These are phyloP conservation scores for Lepiota venenata DNA, from an alignment of 768 basidiomycete genomes.

Conservation along the genomic window DNA sequence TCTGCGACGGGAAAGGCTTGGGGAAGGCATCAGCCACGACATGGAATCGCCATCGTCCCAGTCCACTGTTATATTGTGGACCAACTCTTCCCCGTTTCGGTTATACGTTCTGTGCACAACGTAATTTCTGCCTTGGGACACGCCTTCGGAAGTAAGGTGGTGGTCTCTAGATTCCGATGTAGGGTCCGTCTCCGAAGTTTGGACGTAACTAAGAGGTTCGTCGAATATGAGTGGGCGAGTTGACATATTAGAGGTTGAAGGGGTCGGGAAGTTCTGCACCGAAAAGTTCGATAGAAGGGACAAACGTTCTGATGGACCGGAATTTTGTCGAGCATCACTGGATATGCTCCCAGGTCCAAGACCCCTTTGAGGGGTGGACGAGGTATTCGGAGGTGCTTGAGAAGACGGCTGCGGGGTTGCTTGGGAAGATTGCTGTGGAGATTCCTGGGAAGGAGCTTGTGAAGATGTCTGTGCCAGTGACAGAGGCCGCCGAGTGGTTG, in stretches of 20 bases:
- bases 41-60: conserved; percentile 35
- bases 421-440: conserved; percentile 7
- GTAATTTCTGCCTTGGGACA: conserved; percentile 26
- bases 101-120: conserved; percentile 32
- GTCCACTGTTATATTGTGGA: conserved; percentile 36
- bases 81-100: conserved; percentile 34
- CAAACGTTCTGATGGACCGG: conserved; percentile 26
- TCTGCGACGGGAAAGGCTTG: conserved; percentile 10
- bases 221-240: conserved; percentile 36
- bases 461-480: conserved; percentile 7
- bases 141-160: conserved; percentile 12
- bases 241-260: conserved; percentile 23
- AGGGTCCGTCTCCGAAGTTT: conserved; percentile 12
- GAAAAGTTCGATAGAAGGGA: conserved; percentile 40
- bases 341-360: conserved; percentile 1
- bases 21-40: conserved; percentile 26
- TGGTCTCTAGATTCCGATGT: conserved; percentile 7
- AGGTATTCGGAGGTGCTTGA: conserved; percentile 6
- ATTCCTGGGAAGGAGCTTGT: background rate
- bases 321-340: conserved; percentile 8
- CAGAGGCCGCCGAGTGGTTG: background rate
- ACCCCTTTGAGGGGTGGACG: background rate
- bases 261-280: conserved; percentile 35
- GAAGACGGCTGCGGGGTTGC: background rate
- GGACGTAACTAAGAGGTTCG: conserved; percentile 34